A percentile compares a stretch with the other conserved stretches of the same genome.
phyloP scores from a whole-genome alignment of 805 yeast species.

The Wickerhamomyces rabaulensis region DNA sequence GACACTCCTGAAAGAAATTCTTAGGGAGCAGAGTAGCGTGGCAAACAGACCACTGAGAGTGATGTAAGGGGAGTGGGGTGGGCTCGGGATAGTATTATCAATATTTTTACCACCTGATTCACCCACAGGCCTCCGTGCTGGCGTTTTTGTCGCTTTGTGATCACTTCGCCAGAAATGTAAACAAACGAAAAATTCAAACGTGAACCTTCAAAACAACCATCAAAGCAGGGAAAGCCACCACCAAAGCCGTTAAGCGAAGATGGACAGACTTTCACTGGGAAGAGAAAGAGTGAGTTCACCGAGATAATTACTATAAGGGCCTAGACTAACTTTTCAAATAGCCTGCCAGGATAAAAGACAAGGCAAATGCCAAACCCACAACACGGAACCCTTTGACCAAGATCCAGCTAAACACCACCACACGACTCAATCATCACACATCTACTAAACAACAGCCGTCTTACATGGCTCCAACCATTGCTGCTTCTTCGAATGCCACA shows the following conservation, averaged over 20 bases:
- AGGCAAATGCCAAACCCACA: constrained; percentile 3
- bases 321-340: background rate
- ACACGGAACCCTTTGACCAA: constrained; percentile 22
- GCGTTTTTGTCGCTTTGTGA: background rate
- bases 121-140: too few species aligned
- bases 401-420: constrained; percentile 16
- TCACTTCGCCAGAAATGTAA: background rate
- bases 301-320: background rate
- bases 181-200: background rate
- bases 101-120: too few species aligned
- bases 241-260: background rate
- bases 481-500: constrained; percentile 18
- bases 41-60: too few species aligned
- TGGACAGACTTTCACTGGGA: background rate
- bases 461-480: constrained; percentile 26
- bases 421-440: constrained; percentile 9
- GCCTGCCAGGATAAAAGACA: constrained; percentile 4
- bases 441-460: constrained; percentile 16
- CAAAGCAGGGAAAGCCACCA: background rate
- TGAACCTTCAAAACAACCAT: background rate
- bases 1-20: too few species aligned
- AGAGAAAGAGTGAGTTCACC: constrained; percentile 1
- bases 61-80: too few species aligned
- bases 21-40: too few species aligned
- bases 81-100: too few species aligned